A percentile compares a stretch with the other conserved stretches of the same genome.
These are phyloP conservation scores for Fraxinus albicans DNA, from an alignment of 305 asterid species.

Conservation along the genomic window DNA sequence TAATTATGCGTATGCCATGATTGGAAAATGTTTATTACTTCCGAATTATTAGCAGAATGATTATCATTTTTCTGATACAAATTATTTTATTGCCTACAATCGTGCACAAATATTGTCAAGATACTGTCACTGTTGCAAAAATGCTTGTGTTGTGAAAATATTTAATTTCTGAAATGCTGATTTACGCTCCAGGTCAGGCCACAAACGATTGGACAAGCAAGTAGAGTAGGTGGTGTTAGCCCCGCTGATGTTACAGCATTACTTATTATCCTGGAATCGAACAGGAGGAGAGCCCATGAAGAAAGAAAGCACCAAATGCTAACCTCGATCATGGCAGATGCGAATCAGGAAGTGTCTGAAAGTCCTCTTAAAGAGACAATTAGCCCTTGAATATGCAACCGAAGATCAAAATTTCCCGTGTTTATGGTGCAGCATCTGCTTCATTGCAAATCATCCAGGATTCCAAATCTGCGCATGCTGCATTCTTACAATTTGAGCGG, in stretches of 20 bases:
- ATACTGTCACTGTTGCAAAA: not conserved
- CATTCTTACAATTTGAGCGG: not conserved
- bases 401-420: not conserved
- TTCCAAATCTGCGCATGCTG: not conserved
- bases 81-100: not conserved
- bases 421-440: not conserved
- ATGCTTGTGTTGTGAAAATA: not conserved
- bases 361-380: constrained; percentile 32
- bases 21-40: not conserved
- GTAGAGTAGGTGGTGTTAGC: constrained; percentile 97
- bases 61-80: not conserved
- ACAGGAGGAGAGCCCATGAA: constrained; percentile 66
- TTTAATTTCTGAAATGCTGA: not conserved
- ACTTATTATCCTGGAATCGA: constrained; percentile 83
- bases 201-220: constrained; percentile 94
- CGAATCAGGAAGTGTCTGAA: constrained; percentile 28
- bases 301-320: constrained; percentile 38
- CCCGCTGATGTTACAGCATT: constrained; percentile 98
- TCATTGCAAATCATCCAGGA: not conserved
- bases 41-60: not conserved
- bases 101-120: not conserved
- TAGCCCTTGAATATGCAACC: constrained; percentile 15
- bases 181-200: constrained; percentile 73
- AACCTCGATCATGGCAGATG: constrained; percentile 27
- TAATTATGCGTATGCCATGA: not conserved